Evolutionary conservation across 768 basidiomycete species (phyloP).

Genomic region (Dentipellis sp.): DNA sequence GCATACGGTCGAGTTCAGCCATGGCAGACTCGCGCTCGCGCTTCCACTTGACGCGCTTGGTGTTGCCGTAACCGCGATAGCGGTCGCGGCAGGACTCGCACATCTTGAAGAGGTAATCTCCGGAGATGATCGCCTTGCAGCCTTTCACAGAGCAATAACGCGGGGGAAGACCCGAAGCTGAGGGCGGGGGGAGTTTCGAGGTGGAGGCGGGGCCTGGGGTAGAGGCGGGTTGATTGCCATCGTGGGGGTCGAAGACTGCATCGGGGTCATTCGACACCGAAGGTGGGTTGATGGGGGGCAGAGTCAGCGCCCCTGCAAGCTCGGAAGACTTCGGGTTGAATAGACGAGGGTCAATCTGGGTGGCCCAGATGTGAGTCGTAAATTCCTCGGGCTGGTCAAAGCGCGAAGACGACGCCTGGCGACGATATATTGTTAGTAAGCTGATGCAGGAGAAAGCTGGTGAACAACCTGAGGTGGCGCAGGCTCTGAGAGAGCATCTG

Average conservation of each 20-base stretch:
- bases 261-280: neutral
- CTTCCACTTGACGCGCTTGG: conserved; percentile 47
- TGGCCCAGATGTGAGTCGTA: conserved; percentile 14
- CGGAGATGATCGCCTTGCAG: conserved; percentile 37
- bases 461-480: neutral
- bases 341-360: conserved; percentile 23
- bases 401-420: no score
- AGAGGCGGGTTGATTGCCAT: neutral
- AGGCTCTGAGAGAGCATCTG: conserved; percentile 4
- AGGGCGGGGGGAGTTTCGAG: neutral
- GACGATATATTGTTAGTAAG: no score
- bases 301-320: conserved; percentile 38
- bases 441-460: no score
- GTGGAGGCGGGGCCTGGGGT: neutral
- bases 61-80: conserved; percentile 43
- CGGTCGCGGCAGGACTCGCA: conserved; percentile 32
- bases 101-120: conserved; percentile 22
- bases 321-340: conserved; percentile 31
- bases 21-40: conserved; percentile 33
- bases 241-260: neutral
- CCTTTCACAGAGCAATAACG: conserved; percentile 47
- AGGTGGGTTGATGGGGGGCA: conserved; percentile 19
- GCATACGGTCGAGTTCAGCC: conserved; percentile 28
- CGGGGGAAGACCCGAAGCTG: conserved; percentile 12
- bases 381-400: neutral